Evolutionary conservation across 805 yeast species (phyloP).

Genomic region (Spathaspora gorwiae): DNA sequence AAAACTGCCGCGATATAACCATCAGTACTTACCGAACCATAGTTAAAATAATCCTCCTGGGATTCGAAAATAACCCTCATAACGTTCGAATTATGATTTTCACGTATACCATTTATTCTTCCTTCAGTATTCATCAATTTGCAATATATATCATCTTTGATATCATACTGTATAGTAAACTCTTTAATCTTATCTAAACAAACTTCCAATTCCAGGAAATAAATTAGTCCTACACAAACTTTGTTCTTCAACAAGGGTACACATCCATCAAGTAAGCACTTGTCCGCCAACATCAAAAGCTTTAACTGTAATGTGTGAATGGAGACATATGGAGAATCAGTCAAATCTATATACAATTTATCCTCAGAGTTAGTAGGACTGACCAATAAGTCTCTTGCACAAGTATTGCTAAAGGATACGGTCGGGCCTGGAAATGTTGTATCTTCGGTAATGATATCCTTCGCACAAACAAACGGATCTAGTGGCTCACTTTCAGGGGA

Average conservation of each 20-base stretch:
- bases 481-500: slow-evolving; percentile 36
- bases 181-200: slow-evolving; percentile 43
- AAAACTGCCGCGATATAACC: slow-evolving; percentile 5
- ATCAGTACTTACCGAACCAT: slow-evolving; percentile 12
- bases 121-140: slow-evolving; percentile 13
- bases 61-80: slow-evolving; percentile 3
- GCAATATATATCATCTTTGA: slow-evolving; percentile 27
- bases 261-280: slow-evolving; percentile 49
- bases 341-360: slow-evolving; percentile 30
- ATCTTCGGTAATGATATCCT: slow-evolving; percentile 31
- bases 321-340: slow-evolving; percentile 30
- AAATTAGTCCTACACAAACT: slow-evolving; percentile 41
- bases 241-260: slow-evolving; percentile 40
- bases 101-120: not conserved
- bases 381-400: not conserved
- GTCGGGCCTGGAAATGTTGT: not conserved
- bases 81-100: slow-evolving; percentile 8
- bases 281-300: slow-evolving; percentile 32
- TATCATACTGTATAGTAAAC: slow-evolving; percentile 18
- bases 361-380: not conserved
- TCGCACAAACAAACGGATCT: slow-evolving; percentile 24
- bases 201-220: slow-evolving; percentile 48
- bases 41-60: slow-evolving; percentile 22
- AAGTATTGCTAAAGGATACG: not conserved
- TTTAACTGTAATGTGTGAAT: slow-evolving; percentile 27